Evolutionary conservation across 495 filamentous ascomycete genomes (phyloP), one percentile per base, ranked within the genome.

Genomic region (Clavariopsis aquatica): DNA sequence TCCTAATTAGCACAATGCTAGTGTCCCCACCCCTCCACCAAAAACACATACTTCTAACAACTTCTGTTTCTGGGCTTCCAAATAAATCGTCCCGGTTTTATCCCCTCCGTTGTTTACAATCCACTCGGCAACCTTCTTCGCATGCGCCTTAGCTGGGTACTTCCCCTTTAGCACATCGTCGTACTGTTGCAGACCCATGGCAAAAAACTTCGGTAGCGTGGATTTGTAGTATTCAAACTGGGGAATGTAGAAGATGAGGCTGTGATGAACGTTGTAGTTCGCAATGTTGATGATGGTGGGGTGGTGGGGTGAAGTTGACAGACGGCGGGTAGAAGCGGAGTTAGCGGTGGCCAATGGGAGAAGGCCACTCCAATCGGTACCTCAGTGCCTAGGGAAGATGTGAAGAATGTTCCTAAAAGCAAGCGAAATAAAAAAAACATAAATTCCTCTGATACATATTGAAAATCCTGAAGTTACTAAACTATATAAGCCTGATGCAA

Each of bases 111-210:
- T 84, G 49, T 78, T 74, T 60, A 78, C 80, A 61, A 98, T 88
- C 70, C 85, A 86, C 57, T 90, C 84, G 17, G 84, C 88, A n/a
- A 97, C 92, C 68, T 85, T 85, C 66, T 85, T 82, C 43, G 89
- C 90, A 76, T 98, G 94, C 23, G 82, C 82, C 77, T 97, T 98
- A 45, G 91, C 95, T n/a, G 94, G 95, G 75, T 98, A 98, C 76
- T 96, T 96, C 51, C 85, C 87, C 64, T 63, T 68, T 12, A 70
- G 53, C 41, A 70, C 60, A 26, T 70, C 68, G 13, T 67, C 59
- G 22, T 59, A 68, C 51, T 19, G 58, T 49, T 24, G 60, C 54
- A 10, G 54, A 41, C 49, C 51, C 64, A 66, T 66, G 27, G 20
- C 10, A 29, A 36, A 46, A 15, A 28, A 23, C 12, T 60, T 38